Percentiles rank a stretch among this genome's conserved stretches.
Evolutionary conservation across 2,329 filamentous ascomycete genomes (phyloP).

Genomic region (Trichocomaceae sp.): DNA sequence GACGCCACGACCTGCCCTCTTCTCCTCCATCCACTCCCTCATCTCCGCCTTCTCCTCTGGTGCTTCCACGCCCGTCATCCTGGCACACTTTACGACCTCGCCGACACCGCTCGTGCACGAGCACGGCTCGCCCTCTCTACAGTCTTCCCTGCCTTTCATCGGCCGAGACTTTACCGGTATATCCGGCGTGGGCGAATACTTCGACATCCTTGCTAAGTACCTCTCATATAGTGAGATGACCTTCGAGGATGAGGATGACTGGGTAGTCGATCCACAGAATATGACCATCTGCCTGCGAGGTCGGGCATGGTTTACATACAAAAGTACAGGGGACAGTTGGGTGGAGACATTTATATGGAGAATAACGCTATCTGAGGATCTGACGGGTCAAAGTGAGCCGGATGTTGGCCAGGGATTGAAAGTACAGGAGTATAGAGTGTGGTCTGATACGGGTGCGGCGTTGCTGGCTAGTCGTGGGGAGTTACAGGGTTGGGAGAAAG

Average conservation of each 20-base stretch:
- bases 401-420: constrained; percentile 18
- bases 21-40: constrained; percentile 24
- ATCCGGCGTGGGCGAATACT: constrained; percentile 32
- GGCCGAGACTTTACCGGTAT: constrained; percentile 35
- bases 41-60: constrained; percentile 26
- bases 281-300: constrained; percentile 31
- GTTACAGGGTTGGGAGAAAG: constrained; percentile 14
- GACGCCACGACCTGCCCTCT: constrained; percentile 17
- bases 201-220: constrained; percentile 25
- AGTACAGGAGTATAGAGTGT: constrained; percentile 37
- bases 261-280: constrained; percentile 31
- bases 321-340: constrained; percentile 32
- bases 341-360: constrained; percentile 38
- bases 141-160: constrained; percentile 36
- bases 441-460: constrained; percentile 41
- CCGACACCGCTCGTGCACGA: constrained; percentile 28
- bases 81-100: constrained; percentile 30
- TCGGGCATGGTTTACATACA: constrained; percentile 29
- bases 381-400: constrained; percentile 8
- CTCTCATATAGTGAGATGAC: constrained; percentile 32
- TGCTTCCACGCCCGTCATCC: constrained; percentile 18
- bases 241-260: constrained; percentile 31
- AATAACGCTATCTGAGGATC: constrained; percentile 29
- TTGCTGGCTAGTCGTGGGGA: constrained; percentile 32
- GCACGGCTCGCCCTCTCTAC: constrained; percentile 29